phyloP scores from a whole-genome alignment of 1,284 basidiomycete species.

The Trichosporon asahii region DNA sequence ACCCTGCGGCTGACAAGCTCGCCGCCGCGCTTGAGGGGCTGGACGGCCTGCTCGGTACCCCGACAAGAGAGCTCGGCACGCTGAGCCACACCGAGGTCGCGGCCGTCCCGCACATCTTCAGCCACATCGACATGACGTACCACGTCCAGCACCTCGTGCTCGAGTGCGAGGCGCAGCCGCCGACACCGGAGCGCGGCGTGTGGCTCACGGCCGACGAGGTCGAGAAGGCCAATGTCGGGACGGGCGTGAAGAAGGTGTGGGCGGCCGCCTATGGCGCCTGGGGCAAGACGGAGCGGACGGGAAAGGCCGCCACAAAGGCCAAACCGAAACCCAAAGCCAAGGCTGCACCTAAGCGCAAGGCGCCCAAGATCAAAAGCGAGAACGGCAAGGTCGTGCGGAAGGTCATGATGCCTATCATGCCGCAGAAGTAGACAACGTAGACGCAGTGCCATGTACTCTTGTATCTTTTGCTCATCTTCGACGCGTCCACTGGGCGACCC shows the following conservation, averaged over 20 bases:
- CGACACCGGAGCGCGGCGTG: background rate
- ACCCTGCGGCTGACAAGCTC: conserved; percentile 16
- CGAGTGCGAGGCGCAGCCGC: conserved; percentile 3
- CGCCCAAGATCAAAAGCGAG: background rate
- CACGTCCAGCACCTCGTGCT: conserved; percentile 55
- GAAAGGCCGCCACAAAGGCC: background rate
- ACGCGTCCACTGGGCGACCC: background rate
- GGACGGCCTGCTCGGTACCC: background rate
- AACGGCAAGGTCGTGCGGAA: background rate
- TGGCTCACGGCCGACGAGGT: conserved; percentile 40
- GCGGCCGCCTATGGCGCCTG: conserved; percentile 41
- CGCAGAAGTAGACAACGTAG: conserved; percentile 9
- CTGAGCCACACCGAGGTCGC: background rate
- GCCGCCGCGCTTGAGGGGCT: conserved; percentile 11
- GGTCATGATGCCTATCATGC: conserved; percentile 10
- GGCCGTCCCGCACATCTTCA: conserved; percentile 71
- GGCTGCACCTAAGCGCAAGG: background rate
- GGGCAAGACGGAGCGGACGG: conserved; percentile 30
- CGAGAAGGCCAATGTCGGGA: conserved; percentile 45
- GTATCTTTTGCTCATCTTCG: background rate
- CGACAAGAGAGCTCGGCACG: background rate
- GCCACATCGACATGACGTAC: conserved; percentile 87
- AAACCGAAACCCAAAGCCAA: conserved; percentile 17
- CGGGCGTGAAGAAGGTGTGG: conserved; percentile 52
- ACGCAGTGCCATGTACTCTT: background rate